Base-by-base conservation (phyloP, 345 rosid genomes). In the Hypericum androsaemum region DNA sequence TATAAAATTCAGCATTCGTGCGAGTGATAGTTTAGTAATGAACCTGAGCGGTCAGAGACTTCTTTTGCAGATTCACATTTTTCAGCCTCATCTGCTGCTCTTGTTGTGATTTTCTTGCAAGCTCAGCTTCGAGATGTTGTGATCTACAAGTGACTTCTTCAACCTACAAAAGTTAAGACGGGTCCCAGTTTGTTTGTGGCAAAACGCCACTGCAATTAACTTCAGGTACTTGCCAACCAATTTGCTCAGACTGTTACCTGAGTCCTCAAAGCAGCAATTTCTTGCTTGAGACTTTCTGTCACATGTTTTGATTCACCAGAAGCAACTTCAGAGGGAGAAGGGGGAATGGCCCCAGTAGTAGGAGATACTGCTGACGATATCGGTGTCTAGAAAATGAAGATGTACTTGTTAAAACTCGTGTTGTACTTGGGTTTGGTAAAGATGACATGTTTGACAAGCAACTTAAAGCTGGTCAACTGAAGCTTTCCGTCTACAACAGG, bases 31-130 rank as follows among this genome's bases (percentile, higher is more conserved):
- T 22, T 22, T 22, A 22, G 32, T 22, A 22, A 22, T 22, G 32
- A 22, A 83, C 97, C 95, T 89, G 94, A 77, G 75, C 60, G 50
- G 86, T 80, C 35, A 86, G 74, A 17, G 88, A 75, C 72, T 50
- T 82, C 97, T 54, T 80, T 86, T 7, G 96, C 95, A 12, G 94
- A 73, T 70, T 66, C 80, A 77, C 84, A 79, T 63, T 80, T 88
- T 58, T 76, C 84, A 67, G 85, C 97, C 77, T 89, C 97, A 67
- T 80, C 83, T 62, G 79, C 71, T 50, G 89, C 94, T 58, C 78
- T 72, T 58, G 75, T 56, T 78, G 80, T 8, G 74, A 63, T 16
- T 83, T 79, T 66, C 69, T 86, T 48, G 72, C 81, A 45, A 89
- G 86, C 64, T 86, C 90, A 52, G 74, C 78, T 77, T 86, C 84